Base-by-base conservation (phyloP, 2,329 filamentous ascomycete species). In the Curvularia lunata region DNA sequence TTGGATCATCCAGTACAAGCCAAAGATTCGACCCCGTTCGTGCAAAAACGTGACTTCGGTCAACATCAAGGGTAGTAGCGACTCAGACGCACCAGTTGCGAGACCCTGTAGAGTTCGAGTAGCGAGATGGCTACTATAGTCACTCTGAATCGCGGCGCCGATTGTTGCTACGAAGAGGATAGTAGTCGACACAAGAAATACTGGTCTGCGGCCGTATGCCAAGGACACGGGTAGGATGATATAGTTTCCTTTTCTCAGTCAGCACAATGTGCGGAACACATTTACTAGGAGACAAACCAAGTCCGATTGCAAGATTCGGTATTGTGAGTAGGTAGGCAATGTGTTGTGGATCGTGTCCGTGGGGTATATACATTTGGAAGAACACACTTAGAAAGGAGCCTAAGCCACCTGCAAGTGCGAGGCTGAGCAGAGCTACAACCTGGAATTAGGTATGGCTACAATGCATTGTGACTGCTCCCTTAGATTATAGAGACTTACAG, bases 41-140 rank as follows among this genome's bases (percentile, higher is more conserved):
- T 53, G 41, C 30, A 53, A n/a, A 40, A 53, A 53, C 4, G 28
- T 53, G 18, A 53, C 40, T 13, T 47, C 51, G 42, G 51, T 53
- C 2, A 53, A 19, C 41, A 53, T 47, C 8, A 53, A 42, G 1
- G 41, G 41, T 18, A 53, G 51, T 6, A 53, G 41, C 9, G 51
- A 53, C 19, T 53, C 51, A 4, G 41, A 25, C 3, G 41, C 27
- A 10, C 51, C 51, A 5, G 41, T 47, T 4, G 42, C 51, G 8
- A 53, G 28, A 38, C 51, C 51, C 19, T 53, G 41, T 10, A 53
- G 8, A 21, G 47, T 53, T 2, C 51, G 42, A 2, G 41, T 27
- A 8, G n/a, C 42, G 4, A 53, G n/a, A 18, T 46, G 41, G 18
- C 18, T 42, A 19, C 47, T 40, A 23, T 47, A 47, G 1, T 25